Evolutionary conservation across 495 filamentous ascomycete genomes (phyloP).

Genomic region (Lasiosphaeria hispida): DNA sequence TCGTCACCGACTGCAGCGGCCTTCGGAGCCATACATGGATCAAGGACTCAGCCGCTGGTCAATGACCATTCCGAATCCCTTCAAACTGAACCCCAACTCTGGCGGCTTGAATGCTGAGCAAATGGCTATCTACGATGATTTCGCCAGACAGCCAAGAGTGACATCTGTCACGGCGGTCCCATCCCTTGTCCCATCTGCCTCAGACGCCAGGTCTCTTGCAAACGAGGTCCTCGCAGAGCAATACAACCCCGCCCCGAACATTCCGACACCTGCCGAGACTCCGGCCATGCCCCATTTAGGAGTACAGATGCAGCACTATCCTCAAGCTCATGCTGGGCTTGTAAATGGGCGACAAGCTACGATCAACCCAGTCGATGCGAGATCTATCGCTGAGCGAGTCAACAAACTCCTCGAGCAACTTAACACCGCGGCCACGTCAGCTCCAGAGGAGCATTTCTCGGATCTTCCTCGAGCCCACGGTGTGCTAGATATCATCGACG

Average conservation of each 20-base stretch:
- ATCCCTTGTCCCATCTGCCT: conserved; percentile 46
- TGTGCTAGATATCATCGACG: conserved; percentile 63
- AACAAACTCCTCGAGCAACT: conserved; percentile 70
- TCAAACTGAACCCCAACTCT: conserved; percentile 63
- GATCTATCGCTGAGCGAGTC: conserved; percentile 61
- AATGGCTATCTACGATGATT: conserved; percentile 93
- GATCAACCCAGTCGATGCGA: conserved; percentile 63
- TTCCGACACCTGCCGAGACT: conserved; percentile 77
- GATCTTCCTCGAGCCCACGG: conserved; percentile 64
- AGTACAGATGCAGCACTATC: conserved; percentile 61
- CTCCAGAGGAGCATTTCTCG: conserved; percentile 65
- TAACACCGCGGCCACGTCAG: conserved; percentile 58
- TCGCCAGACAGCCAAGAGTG: conserved; percentile 74
- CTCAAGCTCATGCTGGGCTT: conserved; percentile 50
- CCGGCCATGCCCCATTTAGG: conserved; percentile 70
- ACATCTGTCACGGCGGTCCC: conserved; percentile 35
- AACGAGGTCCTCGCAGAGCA: conserved; percentile 81
- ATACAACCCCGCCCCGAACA: conserved; percentile 69
- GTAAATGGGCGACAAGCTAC: conserved; percentile 53
- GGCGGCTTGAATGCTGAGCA: conserved; percentile 84
- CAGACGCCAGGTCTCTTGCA: conserved; percentile 52
- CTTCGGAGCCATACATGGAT: conserved; percentile 80
- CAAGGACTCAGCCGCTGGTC: conserved; percentile 79
- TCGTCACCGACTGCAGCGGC: conserved; percentile 64
- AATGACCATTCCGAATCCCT: conserved; percentile 84